Evolutionary conservation across 2,329 filamentous ascomycete species (phyloP), one percentile per base, ranked within the genome.

Genomic region (Sphaceloma murrayae): DNA sequence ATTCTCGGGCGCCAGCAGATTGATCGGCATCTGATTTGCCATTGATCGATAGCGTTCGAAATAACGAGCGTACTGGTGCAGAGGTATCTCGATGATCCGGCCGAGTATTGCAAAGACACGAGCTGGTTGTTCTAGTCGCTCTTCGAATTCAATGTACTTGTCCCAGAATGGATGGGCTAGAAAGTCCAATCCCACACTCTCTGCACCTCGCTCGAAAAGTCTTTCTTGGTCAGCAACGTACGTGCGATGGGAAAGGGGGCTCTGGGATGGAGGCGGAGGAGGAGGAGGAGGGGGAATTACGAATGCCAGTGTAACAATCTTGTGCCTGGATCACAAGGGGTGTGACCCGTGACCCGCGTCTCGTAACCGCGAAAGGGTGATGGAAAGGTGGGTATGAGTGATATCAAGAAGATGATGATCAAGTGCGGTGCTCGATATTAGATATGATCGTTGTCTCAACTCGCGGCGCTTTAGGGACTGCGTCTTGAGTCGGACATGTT

Each of bases 81-180:
- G 85, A 1, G 91, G 89, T 43, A 96, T 87, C 56, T 84, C 77
- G 44, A 94, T 83, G 46, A 95, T 75, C 44, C 88, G 84, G 49
- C 74, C 73, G 43, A 94, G 73, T 46, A 98, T 85, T 30, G 77
- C 78, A 54, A 93, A 94, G 45, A 95, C 85, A 56, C 79, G 85
- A 51, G 93, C 85, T 10, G 82, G 77, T 0, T 82, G 78, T 56
- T 94, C 87, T 49, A 89, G 72, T 1, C 88, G 82, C 61, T 95
- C 88, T 61, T 96, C 91, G 57, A 93, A 96, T 60, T 96, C 91
- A 51, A 98, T 78, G 58, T 94, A 98, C 66, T 94, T 96, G 64
- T 98, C 91, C 91, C 91, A 98, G 67, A 98, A 95, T 1, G 87
- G 87, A 60, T 95, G 87, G 2, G 88, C 82, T 21, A 94, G 73